Evolutionary conservation across 2,329 filamentous ascomycete genomes (phyloP), one percentile per base, ranked within the genome.

Genomic region (Fusarium heterosporum): DNA sequence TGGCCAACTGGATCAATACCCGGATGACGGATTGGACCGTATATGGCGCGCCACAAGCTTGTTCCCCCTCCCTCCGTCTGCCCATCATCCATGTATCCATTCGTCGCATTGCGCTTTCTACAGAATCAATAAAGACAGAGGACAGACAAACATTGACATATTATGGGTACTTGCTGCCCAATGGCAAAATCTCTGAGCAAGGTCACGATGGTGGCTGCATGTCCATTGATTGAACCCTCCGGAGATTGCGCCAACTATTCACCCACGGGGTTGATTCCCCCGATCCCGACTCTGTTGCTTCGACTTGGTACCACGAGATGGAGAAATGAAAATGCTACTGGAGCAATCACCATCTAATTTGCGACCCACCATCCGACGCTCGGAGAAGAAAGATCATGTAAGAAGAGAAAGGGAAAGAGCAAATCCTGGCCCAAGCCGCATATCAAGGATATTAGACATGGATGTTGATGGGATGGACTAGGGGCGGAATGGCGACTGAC

Each of bases 1-100:
- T 77, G 77, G 74, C 81, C 81, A 83, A 81, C 80, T 78, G 79
- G 80, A 82, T 79, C 69, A 73, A 63, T 70, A 78, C 75, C 74
- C 80, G 75, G 79, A 73, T 61, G 68, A 65, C 75, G 70, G 74
- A 76, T 79, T 78, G 77, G 76, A 75, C 78, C 63, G 66, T 61
- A 55, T 52, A 62, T 55, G 55, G 66, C 60, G 51, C 60, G 51
- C 55, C 57, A 67, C 58, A 66, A 49, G 22, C 34, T 45, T 54
- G 28, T 29, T 42, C 54, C 38, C 64, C 53, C 41, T 66, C 43
- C 54, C 40, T 56, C 48, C 57, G 50, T 45, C 60, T 36, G 34
- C 39, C 28, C 43, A 40, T 39, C 13, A 61, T 61, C 58, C 56
- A 61, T 63, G 60, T 42, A 56, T 53, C 38, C 55, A 43, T 61